These are phyloP conservation scores for Albifimbria verrucaria DNA, from an alignment of 2,329 filamentous ascomycete genomes.

Conservation along the genomic window DNA sequence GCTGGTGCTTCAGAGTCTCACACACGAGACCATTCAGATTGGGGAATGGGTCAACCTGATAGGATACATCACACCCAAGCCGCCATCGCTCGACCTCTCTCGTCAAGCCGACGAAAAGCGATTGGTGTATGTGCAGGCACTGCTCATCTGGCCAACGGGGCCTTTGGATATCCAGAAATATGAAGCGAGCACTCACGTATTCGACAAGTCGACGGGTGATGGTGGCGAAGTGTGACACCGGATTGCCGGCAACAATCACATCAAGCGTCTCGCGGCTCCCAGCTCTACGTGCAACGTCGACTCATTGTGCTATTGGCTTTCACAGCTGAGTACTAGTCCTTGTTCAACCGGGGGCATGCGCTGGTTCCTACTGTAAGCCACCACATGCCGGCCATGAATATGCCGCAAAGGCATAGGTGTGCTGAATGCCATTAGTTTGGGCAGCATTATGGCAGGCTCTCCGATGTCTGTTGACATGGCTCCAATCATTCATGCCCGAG, in stretches of 20 bases:
- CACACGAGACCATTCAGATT: slow-evolving; percentile 59
- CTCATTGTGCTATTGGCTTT: too few relatives aligned
- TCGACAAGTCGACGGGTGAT: too few relatives aligned
- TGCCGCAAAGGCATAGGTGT: background rate
- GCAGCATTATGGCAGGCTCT: background rate
- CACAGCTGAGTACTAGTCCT: too few relatives aligned
- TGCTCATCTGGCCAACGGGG: slow-evolving; percentile 75
- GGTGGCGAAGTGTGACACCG: too few relatives aligned
- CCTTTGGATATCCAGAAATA: slow-evolving; percentile 70
- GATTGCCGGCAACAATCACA: too few relatives aligned
- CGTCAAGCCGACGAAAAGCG: slow-evolving; percentile 5
- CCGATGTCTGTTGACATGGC: slow-evolving; percentile 11
- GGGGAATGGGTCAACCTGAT: slow-evolving; percentile 91
- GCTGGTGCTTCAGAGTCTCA: slow-evolving; percentile 65
- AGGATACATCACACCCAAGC: slow-evolving; percentile 62
- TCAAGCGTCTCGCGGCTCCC: too few relatives aligned
- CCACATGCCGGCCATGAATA: too few relatives aligned
- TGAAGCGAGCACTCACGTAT: slow-evolving; percentile 55
- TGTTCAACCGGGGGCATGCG: too few relatives aligned
- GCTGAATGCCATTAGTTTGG: background rate
- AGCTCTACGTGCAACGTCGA: too few relatives aligned
- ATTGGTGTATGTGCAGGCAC: slow-evolving; percentile 61
- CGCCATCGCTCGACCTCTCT: slow-evolving; percentile 7
- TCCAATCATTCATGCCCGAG: slow-evolving; percentile 11
- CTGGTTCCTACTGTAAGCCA: too few relatives aligned